Base-by-base conservation (phyloP, 192 early-diverging fungal genomes). In the Pilaira anomala region DNA sequence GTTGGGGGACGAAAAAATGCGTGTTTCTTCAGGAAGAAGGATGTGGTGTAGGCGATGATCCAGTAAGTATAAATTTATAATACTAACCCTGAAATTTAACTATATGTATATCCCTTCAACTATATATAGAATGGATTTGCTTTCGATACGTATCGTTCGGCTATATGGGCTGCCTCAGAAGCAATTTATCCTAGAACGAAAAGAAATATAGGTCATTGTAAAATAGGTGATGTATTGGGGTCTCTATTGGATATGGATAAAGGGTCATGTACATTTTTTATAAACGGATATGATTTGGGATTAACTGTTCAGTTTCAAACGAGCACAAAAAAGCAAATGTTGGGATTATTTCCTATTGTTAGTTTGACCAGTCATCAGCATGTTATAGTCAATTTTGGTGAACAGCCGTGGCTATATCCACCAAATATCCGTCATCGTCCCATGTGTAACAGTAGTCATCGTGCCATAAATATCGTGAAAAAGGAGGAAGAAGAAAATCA, bases 1-100 rank as follows among this genome's bases (percentile, higher is more conserved):
- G 91, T 14, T 93, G 91, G 90, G 83, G 80, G 7, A 85, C 78
- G 2, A 48, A 65, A 13, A 67, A 77, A 28, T 85, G 86, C 44
- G 65, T 57, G 13, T 89, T 89, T 52, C 83, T 84, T 26, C 87
- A 88, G 3, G 89, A 92, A 53, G 87, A 85, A 36, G 91, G 91
- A 18, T 80, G 78, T 22, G 91, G 91, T 12, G 76, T 93, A 29
- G 91, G 91, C 6, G 88, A 80, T 54, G 79, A 79, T 53, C 49
- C 75, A 48, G 79, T 83, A 68, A 72, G 67, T 53, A 13, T 22
- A 19, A 26, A 26, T 58, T 7, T 45, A 36, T 1, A 11, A 58
- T 12, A 7, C 16, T 21, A 51, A 18, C 8, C 16, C 8, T 4
- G 8, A 6, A n/a, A 16, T 3, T 18, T 59, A 22, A 21, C 22